Base-by-base conservation (phyloP, 805 yeast species). In the Metschnikowia matae region DNA sequence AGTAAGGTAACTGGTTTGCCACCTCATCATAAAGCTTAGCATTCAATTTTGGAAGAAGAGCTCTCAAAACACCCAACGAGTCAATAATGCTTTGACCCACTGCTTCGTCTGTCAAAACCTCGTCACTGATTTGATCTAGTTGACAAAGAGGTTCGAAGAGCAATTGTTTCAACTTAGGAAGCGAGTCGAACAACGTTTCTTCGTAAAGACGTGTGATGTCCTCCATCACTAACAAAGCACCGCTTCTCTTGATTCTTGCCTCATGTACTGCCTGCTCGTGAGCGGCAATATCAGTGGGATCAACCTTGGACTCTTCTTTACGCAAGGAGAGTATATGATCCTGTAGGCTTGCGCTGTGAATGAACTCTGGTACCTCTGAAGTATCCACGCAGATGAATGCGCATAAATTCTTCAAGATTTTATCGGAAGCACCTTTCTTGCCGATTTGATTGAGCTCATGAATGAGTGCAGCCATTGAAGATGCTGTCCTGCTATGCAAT, bases 341-440 rank as follows among this genome's bases (percentile, higher is more conserved):
- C 15, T 67, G 74, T 49, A 76, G 71, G 13, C 69, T 66, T 36
- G 79, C 78, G 58, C 87, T 87, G 41, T 86, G 84, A 14, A 75
- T 74, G 62, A 89, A 94, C 61, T 89, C 97, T 2, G 99, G 99
- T 32, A 92, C 97, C 63, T 91, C 97, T 3, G 94, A 81, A 0
- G 97, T 89, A 64, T 92, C 99, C 32, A 91, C 97, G 70, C 99
- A 94, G 46, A 94, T 64, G 63, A 92, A 92, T 0, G 92, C 96
- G 69, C 96, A 88, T 49, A 95, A 70, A 62, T 94, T 94, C 64
- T 89, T 92, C 40, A 89, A 81, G 55, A 95, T 86, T 64, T 94
- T 94, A 58, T 89, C 95, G 2, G 92, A 83, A 1, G 92, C 94
- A 35, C 83, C 83, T n/a, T 63, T 65, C 62, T 90, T 89, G 7